Conservation (phyloP, 2,329 filamentous ascomycete species). For the Gyromitra esculenta region DNA sequence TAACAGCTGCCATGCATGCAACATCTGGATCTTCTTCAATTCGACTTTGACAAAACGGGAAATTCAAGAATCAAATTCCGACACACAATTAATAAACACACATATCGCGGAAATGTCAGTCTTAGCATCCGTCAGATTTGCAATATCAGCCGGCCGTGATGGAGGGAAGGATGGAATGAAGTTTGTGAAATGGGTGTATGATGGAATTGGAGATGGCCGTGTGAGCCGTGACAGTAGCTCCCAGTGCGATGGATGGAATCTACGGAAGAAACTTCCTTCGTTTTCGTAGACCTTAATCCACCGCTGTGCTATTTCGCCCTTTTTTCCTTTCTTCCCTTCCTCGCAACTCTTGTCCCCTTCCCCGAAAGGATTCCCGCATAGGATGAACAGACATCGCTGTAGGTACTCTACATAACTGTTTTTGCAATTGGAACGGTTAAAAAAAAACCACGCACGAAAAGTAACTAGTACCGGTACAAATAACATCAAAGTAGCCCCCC, state of each 20-base stretch:
- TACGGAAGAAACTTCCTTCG: neutral
- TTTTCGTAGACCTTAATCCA: constrained; percentile 4
- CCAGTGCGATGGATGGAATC: neutral
- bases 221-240: constrained; percentile 17
- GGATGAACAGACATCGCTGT: constrained; percentile 6
- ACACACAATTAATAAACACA: constrained; percentile 40
- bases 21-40: constrained; percentile 34
- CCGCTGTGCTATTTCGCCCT: too few species aligned
- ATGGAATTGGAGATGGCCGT: constrained; percentile 35
- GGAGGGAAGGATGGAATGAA: constrained; percentile 22
- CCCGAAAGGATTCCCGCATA: constrained; percentile 10
- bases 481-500: constrained; percentile 14
- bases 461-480: constrained; percentile 18
- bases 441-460: constrained; percentile 23
- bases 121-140: constrained; percentile 47
- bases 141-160: constrained; percentile 37
- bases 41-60: constrained; percentile 31
- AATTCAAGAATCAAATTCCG: constrained; percentile 39
- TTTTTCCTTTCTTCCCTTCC: neutral
- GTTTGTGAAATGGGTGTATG: constrained; percentile 13
- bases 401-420: constrained; percentile 4
- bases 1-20: constrained; percentile 34
- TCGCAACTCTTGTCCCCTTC: neutral
- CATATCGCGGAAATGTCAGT: constrained; percentile 34
- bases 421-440: constrained; percentile 38